Evolutionary conservation across 352 stramenopile genomes (phyloP).

Genomic region (Plasmopara viticola): DNA sequence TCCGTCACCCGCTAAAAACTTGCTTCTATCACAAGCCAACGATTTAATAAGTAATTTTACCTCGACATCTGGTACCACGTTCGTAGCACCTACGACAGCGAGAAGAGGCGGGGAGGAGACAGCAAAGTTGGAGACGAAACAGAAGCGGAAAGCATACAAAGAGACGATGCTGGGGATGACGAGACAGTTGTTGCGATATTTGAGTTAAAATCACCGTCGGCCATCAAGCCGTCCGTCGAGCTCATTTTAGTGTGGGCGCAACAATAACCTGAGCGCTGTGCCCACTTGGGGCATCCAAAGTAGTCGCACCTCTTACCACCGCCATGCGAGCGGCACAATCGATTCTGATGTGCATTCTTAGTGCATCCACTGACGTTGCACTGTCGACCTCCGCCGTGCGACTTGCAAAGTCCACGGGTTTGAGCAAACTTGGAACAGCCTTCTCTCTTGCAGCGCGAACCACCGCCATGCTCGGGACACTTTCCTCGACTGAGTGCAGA

Average conservation of each 20-base stretch:
- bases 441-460: constrained; percentile 76
- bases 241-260: constrained; percentile 76
- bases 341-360: constrained; percentile 83
- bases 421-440: constrained; percentile 83
- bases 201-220: constrained; percentile 11
- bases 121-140: constrained; percentile 46
- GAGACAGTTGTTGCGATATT: constrained; percentile 22
- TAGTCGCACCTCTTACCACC: constrained; percentile 78
- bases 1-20: constrained; percentile 3
- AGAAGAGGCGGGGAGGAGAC: constrained; percentile 59
- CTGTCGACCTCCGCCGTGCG: constrained; percentile 69
- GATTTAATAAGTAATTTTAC: neutral
- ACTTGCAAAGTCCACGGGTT: constrained; percentile 77
- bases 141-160: constrained; percentile 25
- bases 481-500: constrained; percentile 75
- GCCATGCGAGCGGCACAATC: constrained; percentile 74
- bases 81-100: constrained; percentile 32
- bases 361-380: constrained; percentile 70
- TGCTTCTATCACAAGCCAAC: constrained; percentile 6
- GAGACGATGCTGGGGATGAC: constrained; percentile 27
- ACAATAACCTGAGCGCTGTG: constrained; percentile 79
- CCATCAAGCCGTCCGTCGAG: constrained; percentile 6
- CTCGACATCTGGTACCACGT: neutral
- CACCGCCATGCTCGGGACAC: constrained; percentile 79
- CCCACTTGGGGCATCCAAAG: constrained; percentile 75